A percentile compares a stretch with the other conserved stretches of the same genome.
phyloP scores from a whole-genome alignment of 106 monocot genomes.

The Allium cepa region DNA sequence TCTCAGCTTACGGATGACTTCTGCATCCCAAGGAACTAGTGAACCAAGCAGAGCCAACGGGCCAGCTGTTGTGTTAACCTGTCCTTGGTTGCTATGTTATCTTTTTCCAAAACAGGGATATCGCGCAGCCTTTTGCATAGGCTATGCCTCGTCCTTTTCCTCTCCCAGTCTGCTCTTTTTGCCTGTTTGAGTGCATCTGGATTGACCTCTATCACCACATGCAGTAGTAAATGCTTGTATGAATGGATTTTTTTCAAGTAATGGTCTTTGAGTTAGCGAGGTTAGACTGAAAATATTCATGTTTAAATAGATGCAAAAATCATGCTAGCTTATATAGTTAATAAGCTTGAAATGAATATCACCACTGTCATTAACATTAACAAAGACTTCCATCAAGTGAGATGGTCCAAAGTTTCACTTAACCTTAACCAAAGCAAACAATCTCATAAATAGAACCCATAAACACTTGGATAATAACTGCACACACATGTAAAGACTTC shows the following conservation, averaged over 20 bases:
- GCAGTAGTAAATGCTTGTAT: slow-evolving; percentile 29
- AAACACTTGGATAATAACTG: too few species aligned
- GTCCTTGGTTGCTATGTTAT: slow-evolving; percentile 46
- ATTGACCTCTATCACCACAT: slow-evolving; percentile 42
- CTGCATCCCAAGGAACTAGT: slow-evolving; percentile 36
- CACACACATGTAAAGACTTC: too few species aligned
- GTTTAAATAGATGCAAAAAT: too few species aligned
- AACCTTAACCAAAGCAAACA: too few species aligned
- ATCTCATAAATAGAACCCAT: too few species aligned
- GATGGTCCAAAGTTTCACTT: too few species aligned
- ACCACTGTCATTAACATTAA: too few species aligned
- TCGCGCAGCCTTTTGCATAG: slow-evolving; percentile 16
- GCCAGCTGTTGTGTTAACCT: slow-evolving; percentile 62
- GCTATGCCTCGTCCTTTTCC: neutral
- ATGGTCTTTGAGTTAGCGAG: slow-evolving; percentile 19
- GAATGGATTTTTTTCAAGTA: slow-evolving; percentile 28
- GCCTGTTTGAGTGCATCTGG: slow-evolving; percentile 38
- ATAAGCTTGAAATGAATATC: too few species aligned
- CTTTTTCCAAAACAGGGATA: slow-evolving; percentile 52
- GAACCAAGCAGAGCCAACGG: slow-evolving; percentile 51
- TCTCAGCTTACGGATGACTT: slow-evolving; percentile 29
- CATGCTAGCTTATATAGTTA: too few species aligned
- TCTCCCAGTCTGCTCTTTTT: slow-evolving; percentile 21
- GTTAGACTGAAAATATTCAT: slow-evolving; percentile 11
- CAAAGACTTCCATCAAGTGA: too few species aligned